Percentiles rank a stretch among this genome's conserved stretches.
phyloP scores from a whole-genome alignment of 164 flowering plant species.

The Warburgia ugandensis region DNA sequence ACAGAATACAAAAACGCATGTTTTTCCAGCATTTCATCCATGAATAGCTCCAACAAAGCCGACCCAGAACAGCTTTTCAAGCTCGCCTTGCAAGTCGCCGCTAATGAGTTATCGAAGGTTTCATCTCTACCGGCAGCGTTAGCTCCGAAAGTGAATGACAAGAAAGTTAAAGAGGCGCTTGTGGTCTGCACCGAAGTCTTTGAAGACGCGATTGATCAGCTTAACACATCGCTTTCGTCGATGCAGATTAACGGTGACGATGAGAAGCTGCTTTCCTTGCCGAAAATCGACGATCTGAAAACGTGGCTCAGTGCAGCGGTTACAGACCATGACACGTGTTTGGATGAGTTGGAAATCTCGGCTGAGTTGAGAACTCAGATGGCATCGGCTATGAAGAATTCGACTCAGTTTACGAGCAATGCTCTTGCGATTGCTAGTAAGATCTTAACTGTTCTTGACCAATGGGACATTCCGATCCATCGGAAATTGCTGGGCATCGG shows the following conservation, averaged over 20 bases:
- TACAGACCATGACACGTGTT: slow-evolving; percentile 60
- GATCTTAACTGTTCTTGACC: slow-evolving; percentile 14
- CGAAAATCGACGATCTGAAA: slow-evolving; percentile 33
- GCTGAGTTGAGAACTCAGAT: not conserved
- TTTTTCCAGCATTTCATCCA: slow-evolving; percentile 27
- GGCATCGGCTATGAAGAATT: slow-evolving; percentile 22
- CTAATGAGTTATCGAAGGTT: slow-evolving; percentile 27
- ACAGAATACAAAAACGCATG: slow-evolving; percentile 54
- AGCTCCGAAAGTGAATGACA: slow-evolving; percentile 5
- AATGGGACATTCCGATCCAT: slow-evolving; percentile 17
- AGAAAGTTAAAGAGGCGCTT: slow-evolving; percentile 23
- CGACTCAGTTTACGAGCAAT: slow-evolving; percentile 52
- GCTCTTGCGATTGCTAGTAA: slow-evolving; percentile 45
- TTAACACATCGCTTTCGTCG: slow-evolving; percentile 27
- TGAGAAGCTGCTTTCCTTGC: not conserved
- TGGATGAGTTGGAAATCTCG: slow-evolving; percentile 38
- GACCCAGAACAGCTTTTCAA: slow-evolving; percentile 39
- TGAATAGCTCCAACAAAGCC: slow-evolving; percentile 6
- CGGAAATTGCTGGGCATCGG: slow-evolving; percentile 26
- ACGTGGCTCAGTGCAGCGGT: slow-evolving; percentile 70
- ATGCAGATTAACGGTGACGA: not conserved
- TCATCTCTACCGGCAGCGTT: slow-evolving; percentile 13
- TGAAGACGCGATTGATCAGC: slow-evolving; percentile 39
- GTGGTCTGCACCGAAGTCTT: slow-evolving; percentile 37
- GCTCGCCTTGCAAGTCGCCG: slow-evolving; percentile 37